These are phyloP conservation scores for Nadsonia commutata DNA, from an alignment of 1,139 yeast species.

Conservation along the genomic window DNA sequence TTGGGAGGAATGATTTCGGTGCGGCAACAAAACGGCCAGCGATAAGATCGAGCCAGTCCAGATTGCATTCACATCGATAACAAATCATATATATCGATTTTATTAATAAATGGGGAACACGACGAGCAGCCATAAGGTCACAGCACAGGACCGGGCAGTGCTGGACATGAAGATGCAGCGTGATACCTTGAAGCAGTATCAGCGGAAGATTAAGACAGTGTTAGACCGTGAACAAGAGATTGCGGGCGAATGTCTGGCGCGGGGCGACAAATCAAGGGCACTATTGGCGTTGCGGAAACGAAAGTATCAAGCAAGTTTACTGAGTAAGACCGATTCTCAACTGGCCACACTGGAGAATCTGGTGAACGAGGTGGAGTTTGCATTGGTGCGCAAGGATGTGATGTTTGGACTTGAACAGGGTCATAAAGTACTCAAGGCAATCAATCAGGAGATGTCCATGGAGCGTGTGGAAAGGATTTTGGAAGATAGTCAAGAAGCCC, in stretches of 20 bases:
- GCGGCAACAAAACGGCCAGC: too few species aligned
- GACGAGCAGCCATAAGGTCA: conserved; percentile 42
- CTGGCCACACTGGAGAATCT: conserved; percentile 52
- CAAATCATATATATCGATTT: not conserved
- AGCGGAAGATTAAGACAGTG: conserved; percentile 41
- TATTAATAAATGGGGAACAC: conserved; percentile 25
- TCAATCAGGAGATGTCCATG: conserved; percentile 64
- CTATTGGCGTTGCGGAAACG: conserved; percentile 58
- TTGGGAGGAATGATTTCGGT: too few species aligned
- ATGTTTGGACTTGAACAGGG: conserved; percentile 70
- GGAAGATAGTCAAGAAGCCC: conserved; percentile 77
- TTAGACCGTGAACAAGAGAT: conserved; percentile 42
- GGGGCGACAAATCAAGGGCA: conserved; percentile 45
- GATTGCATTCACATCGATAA: too few species aligned
- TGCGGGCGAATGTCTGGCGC: conserved; percentile 42
- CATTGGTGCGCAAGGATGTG: conserved; percentile 75
- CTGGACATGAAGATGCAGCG: conserved; percentile 77
- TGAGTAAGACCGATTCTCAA: conserved; percentile 61
- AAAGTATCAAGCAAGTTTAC: conserved; percentile 63
- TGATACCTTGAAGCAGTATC: conserved; percentile 69
- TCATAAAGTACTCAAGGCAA: conserved; percentile 51
- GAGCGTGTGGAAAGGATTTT: conserved; percentile 69
- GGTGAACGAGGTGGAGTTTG: conserved; percentile 56
- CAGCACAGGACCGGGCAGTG: conserved; percentile 74
- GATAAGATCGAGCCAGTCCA: too few species aligned